phyloP scores from a whole-genome alignment of 768 basidiomycete species.

The Lentinula sp. region DNA sequence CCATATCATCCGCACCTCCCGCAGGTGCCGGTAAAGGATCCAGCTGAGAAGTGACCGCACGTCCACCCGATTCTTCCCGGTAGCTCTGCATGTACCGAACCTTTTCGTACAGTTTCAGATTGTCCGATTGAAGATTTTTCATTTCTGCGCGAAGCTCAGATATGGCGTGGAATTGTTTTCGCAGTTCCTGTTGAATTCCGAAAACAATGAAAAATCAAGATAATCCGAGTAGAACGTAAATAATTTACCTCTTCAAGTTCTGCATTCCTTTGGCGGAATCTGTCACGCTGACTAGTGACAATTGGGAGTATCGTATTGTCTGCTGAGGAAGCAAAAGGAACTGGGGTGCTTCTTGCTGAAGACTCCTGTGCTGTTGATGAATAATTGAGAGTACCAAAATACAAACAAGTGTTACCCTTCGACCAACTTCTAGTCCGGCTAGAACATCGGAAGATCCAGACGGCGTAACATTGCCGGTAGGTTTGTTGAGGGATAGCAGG shows the following conservation, averaged over 20 bases:
- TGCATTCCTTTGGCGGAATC: conserved; percentile 95
- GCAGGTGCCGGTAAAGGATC: conserved; percentile 55
- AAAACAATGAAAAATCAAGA: not conserved
- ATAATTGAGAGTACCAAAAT: conserved; percentile 2
- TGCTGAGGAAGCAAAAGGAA: conserved; percentile 67
- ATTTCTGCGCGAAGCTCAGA: conserved; percentile 91
- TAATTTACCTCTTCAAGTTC: conserved; percentile 87
- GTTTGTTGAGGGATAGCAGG: conserved; percentile 68
- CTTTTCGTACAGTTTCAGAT: conserved; percentile 97
- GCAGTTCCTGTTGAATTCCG: conserved; percentile 60
- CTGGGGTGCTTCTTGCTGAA: conserved; percentile 50
- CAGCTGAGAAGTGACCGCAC: conserved; percentile 56
- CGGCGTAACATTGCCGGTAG: conserved; percentile 26
- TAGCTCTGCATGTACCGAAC: conserved; percentile 99
- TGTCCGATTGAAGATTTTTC: conserved; percentile 89
- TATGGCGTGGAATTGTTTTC: conserved; percentile 91
- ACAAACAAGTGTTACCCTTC: conserved; percentile 26
- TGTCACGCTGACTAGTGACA: conserved; percentile 93
- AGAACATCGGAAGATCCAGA: conserved; percentile 46
- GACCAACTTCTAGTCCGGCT: conserved; percentile 68
- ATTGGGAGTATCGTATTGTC: conserved; percentile 98
- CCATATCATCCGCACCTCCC: conserved; percentile 61
- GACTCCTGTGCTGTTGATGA: conserved; percentile 16
- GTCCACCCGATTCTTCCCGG: conserved; percentile 60
- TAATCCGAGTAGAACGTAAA: not conserved